These are phyloP conservation scores for Closterium sp. DNA, from an alignment of 139 green algal genomes.

Conservation along the genomic window DNA sequence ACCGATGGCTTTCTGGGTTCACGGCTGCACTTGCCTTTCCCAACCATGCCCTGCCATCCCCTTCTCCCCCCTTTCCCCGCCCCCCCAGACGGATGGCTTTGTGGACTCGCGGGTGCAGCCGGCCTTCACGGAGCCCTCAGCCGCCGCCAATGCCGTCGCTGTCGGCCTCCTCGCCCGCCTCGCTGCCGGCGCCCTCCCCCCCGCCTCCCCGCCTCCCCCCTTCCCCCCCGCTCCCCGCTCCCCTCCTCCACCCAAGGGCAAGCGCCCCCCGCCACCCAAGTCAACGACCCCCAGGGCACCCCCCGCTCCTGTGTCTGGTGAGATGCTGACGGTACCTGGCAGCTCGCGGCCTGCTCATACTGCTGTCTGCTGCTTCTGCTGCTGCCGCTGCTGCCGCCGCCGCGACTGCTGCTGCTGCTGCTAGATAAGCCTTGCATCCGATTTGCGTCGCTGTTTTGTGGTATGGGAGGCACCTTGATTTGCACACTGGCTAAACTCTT, in stretches of 20 bases:
- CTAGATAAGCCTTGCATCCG: too few species aligned
- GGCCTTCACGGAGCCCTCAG: constrained; percentile 31
- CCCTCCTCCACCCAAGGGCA: background rate
- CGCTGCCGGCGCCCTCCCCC: background rate
- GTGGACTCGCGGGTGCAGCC: background rate
- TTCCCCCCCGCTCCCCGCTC: constrained; percentile 8
- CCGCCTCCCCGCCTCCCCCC: background rate
- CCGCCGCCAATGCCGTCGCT: constrained; percentile 23
- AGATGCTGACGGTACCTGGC: background rate
- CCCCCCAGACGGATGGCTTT: background rate
- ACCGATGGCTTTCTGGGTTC: too few species aligned
- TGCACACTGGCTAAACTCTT: background rate
- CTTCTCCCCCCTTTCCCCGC: too few species aligned
- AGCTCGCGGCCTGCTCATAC: background rate
- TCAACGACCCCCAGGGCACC: background rate
- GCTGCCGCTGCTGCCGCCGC: too few species aligned
- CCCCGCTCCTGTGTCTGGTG: background rate
- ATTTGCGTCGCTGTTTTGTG: too few species aligned
- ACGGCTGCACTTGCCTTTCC: background rate
- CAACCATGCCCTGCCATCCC: background rate
- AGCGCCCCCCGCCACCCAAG: background rate
- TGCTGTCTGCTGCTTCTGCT: background rate
- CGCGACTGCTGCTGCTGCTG: background rate
- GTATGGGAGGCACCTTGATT: too few species aligned
- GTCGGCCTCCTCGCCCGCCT: constrained; percentile 29